A percentile compares a stretch with the other conserved stretches of the same genome.
phyloP scores from a whole-genome alignment of 495 filamentous ascomycete species.

The Cercophora scortea region DNA sequence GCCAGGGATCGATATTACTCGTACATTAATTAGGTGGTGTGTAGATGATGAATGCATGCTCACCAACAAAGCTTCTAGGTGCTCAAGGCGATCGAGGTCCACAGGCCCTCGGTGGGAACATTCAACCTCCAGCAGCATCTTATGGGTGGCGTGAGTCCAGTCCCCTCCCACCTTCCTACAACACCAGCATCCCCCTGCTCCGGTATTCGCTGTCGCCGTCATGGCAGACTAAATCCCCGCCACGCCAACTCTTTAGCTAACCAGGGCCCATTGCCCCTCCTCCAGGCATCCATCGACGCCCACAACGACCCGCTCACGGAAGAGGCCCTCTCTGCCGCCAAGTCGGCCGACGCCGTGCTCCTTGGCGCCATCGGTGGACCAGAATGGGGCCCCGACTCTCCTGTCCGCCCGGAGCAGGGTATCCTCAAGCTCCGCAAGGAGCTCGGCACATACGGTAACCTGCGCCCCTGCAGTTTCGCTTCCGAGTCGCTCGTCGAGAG shows the following conservation, averaged over 20 bases:
- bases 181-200: no score
- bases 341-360: slow-evolving; percentile 84
- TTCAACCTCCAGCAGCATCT: slow-evolving; percentile 93
- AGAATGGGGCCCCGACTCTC: slow-evolving; percentile 83
- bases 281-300: slow-evolving; percentile 79
- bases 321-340: slow-evolving; percentile 76
- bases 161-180: not conserved
- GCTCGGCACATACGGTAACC: slow-evolving; percentile 91
- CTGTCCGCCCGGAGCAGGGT: slow-evolving; percentile 89
- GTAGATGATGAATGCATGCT: not conserved
- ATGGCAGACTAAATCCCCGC: no score
- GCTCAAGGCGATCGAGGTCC: slow-evolving; percentile 66
- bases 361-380: slow-evolving; percentile 95
- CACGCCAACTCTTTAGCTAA: not conserved
- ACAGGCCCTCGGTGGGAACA: slow-evolving; percentile 53
- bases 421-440: slow-evolving; percentile 90
- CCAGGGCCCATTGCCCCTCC: not conserved
- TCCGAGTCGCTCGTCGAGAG: slow-evolving; percentile 77
- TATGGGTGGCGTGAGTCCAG: slow-evolving; percentile 75
- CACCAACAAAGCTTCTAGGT: slow-evolving; percentile 36
- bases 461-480: slow-evolving; percentile 95
- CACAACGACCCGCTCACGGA: slow-evolving; percentile 73
- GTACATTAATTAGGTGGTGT: not conserved
- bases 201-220: no score
- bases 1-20: not conserved